Conservation (phyloP, 2,329 filamentous ascomycete species). For the Fusarium tjaetaba region DNA sequence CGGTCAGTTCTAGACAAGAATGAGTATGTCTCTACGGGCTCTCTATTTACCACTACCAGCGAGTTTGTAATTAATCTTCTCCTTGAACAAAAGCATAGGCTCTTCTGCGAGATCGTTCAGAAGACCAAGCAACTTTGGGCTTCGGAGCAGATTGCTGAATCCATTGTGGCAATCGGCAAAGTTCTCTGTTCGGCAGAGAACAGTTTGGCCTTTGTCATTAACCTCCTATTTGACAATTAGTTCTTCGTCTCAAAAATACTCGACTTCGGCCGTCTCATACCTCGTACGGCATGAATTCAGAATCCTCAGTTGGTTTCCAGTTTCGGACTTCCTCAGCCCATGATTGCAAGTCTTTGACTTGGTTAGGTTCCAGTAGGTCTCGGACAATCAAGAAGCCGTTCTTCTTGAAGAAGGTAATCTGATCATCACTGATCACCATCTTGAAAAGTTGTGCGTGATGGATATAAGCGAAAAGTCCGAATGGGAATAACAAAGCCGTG, state of each 20-base stretch:
- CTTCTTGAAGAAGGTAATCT: neutral
- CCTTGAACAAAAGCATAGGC: neutral
- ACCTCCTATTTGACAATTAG: neutral
- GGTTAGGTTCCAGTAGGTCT: neutral
- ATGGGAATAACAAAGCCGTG: rapidly evolving
- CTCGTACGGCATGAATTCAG: neutral
- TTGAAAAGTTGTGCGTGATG: neutral
- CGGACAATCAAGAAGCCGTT: neutral
- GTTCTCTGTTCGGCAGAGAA: neutral
- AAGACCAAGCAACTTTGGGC: neutral
- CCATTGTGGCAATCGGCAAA: neutral
- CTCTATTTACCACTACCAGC: neutral
- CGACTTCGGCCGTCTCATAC: rapidly evolving
- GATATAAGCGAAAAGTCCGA: neutral
- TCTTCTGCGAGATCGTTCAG: neutral
- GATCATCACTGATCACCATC: neutral
- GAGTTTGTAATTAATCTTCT: neutral
- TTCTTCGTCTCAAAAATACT: rapidly evolving
- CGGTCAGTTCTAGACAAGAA: rapidly evolving
- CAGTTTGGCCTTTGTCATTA: neutral
- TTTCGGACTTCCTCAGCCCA: neutral
- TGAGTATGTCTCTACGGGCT: rapidly evolving
- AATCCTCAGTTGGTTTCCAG: neutral
- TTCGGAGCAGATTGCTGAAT: neutral
- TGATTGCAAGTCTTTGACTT: neutral